Evolutionary conservation across 1,139 yeast genomes (phyloP), one percentile per base, ranked within the genome.

Genomic region (Petasospora rhodanensis): DNA sequence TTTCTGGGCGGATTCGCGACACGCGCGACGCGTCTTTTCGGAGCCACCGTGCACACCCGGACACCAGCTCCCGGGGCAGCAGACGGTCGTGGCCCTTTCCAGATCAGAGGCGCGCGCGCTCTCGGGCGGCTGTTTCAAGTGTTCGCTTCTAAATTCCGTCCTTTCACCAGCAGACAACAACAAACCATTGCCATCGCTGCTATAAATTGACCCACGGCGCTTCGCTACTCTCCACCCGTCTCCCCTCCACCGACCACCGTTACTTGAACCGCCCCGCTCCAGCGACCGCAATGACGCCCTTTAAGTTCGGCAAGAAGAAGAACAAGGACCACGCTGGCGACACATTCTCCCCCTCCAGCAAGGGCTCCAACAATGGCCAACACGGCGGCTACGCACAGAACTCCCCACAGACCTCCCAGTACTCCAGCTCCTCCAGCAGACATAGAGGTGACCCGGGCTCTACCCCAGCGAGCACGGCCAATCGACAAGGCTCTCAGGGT

Each of bases 231-330:
- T 22, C 16, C 8, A 14, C 9, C 5, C 18, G n/a, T 10, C 18
- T 19, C 14, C 11, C 14, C 17, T 13, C 24, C 9, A 7, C 19
- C 9, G 19, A 18, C 7, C 19, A 7, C 8, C 9, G 19, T 18
- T 18, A 7, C 19, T 9, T 18, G n/a, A n/a, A n/a, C n/a, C n/a
- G n/a, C n/a, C n/a, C n/a, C n/a, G n/a, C n/a, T n/a, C n/a, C n/a
- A n/a, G n/a, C n/a, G n/a, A 15, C 14, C 13, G 13, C 29, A 2
- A 46, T 47, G 51, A 45, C 55, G 7, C 48, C 54, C 2, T 51
- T 51, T 45, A 51, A 49, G 41, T 51, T 51, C 37, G 52, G 55
- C 6, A 51, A 47, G 42, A 51, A 49, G 43, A 48, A 49, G 42
- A 40, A 45, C 25, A 34, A 41, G 17, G 42, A 40, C 12, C 28